A percentile compares a stretch with the other conserved stretches of the same genome.
These are phyloP conservation scores for Monilinia fructicola DNA, from an alignment of 2,329 filamentous ascomycete genomes.

Conservation along the genomic window DNA sequence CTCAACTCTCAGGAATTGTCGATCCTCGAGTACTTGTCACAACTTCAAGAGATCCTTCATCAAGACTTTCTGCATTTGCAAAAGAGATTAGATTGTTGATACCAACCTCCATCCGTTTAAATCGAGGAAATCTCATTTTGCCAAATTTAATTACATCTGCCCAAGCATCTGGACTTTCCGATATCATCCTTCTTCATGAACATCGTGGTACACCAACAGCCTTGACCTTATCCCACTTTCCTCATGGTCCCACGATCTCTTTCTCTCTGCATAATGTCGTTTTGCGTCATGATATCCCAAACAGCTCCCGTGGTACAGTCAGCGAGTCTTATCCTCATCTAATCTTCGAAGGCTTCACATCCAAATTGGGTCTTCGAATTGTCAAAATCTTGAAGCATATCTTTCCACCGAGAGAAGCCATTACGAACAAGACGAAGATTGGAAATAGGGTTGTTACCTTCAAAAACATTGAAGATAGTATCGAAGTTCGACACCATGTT, in stretches of 20 bases:
- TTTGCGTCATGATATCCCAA: constrained; percentile 88
- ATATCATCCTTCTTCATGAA: constrained; percentile 86
- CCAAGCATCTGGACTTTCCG: constrained; percentile 75
- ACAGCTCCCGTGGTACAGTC: constrained; percentile 81
- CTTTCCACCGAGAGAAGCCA: constrained; percentile 82
- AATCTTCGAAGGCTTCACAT: constrained; percentile 91
- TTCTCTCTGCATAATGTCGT: constrained; percentile 93
- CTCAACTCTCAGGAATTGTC: constrained; percentile 83
- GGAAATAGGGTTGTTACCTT: constrained; percentile 90
- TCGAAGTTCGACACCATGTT: constrained; percentile 90
- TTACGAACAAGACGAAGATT: constrained; percentile 69
- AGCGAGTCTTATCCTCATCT: constrained; percentile 91
- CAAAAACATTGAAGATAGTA: constrained; percentile 89
- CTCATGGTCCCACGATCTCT: constrained; percentile 82
- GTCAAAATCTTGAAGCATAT: constrained; percentile 91
- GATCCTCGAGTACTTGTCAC: constrained; percentile 89
- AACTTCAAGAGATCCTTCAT: constrained; percentile 84
- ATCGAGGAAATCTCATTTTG: constrained; percentile 86
- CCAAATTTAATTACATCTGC: constrained; percentile 82
- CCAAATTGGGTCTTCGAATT: constrained; percentile 74
- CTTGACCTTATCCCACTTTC: constrained; percentile 81
- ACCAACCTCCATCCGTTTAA: constrained; percentile 83
- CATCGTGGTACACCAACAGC: constrained; percentile 91
- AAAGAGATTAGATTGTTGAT: constrained; percentile 86
- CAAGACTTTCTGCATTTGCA: constrained; percentile 81